Percentiles rank a stretch among this genome's conserved stretches.
phyloP scores from a whole-genome alignment of 1,284 basidiomycete genomes.

The Kalmanozyma brasiliensis region DNA sequence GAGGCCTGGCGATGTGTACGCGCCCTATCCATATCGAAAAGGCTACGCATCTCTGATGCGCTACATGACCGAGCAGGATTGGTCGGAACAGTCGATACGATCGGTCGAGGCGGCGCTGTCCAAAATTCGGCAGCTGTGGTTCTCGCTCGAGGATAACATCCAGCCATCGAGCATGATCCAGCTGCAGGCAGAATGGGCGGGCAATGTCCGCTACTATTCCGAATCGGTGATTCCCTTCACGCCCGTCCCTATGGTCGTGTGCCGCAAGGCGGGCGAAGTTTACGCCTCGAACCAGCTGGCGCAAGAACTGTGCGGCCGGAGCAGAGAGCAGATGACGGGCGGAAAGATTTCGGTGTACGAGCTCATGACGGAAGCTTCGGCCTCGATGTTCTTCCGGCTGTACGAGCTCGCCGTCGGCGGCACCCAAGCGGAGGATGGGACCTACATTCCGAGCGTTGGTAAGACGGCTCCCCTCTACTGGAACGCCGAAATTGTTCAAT shows the following conservation, averaged over 20 bases:
- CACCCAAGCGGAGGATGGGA: constrained; percentile 26
- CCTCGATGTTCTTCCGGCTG: constrained; percentile 43
- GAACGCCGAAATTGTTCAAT: constrained; percentile 44
- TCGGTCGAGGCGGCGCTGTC: constrained; percentile 44
- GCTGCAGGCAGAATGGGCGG: constrained; percentile 51
- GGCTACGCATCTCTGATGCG: constrained; percentile 50
- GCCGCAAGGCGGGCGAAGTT: constrained; percentile 52
- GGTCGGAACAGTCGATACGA: constrained; percentile 43
- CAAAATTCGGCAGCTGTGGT: constrained; percentile 49
- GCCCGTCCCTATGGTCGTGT: constrained; percentile 44
- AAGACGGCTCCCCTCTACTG: constrained; percentile 40
- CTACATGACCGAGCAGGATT: constrained; percentile 48
- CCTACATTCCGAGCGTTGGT: constrained; percentile 17
- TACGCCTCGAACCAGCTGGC: constrained; percentile 43
- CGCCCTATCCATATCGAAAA: constrained; percentile 47
- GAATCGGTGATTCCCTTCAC: constrained; percentile 48
- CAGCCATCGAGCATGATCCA: constrained; percentile 50
- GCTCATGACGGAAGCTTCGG: constrained; percentile 51
- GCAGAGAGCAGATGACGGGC: constrained; percentile 32
- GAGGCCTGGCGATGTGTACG: constrained; percentile 36
- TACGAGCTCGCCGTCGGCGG: constrained; percentile 43
- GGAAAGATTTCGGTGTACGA: constrained; percentile 43
- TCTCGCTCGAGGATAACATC: constrained; percentile 50
- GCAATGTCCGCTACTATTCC: constrained; percentile 43
- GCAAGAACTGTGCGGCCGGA: constrained; percentile 30